A percentile compares a stretch with the other conserved stretches of the same genome.
phyloP scores from a whole-genome alignment of 2,329 filamentous ascomycete species.

The Stachybotrys chartarum region DNA sequence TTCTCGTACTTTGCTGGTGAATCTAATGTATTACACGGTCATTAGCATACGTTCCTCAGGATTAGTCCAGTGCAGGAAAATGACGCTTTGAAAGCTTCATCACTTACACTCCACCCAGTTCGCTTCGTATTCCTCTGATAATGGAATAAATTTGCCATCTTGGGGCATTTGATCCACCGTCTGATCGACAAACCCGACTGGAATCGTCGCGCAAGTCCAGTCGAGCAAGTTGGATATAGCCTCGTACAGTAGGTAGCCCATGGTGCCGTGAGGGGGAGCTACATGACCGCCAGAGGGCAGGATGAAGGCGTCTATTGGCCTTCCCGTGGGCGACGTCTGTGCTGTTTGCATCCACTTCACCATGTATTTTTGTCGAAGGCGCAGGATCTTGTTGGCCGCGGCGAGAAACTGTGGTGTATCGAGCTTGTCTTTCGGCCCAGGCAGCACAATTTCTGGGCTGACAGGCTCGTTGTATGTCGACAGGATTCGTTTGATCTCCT shows the following conservation, averaged over 20 bases:
- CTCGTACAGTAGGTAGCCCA: slow-evolving; percentile 2
- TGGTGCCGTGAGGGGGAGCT: slow-evolving; percentile 1
- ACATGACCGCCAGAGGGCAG: slow-evolving; percentile 1
- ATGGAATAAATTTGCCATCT: background rate
- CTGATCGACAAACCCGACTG: background rate
- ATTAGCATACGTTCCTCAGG: too few species aligned
- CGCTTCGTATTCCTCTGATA: background rate
- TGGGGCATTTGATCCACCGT: background rate
- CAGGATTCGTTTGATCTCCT: background rate
- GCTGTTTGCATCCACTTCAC: too few species aligned
- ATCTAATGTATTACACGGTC: too few species aligned
- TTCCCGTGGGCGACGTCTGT: too few species aligned
- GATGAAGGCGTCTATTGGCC: slow-evolving; percentile 2
- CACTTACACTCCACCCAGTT: too few species aligned
- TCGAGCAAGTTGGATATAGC: slow-evolving; percentile 2
- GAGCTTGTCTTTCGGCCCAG: background rate
- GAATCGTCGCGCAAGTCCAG: slow-evolving; percentile 1
- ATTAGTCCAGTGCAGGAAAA: too few species aligned
- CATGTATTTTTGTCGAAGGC: too few species aligned
- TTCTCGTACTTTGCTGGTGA: too few species aligned
- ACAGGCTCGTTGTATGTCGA: background rate
- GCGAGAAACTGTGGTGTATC: background rate
- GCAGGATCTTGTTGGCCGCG: too few species aligned
- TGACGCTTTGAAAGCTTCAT: too few species aligned
- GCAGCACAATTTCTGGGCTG: background rate